Conservation (phyloP, 768 basidiomycete species). For the Austroboletus festivus region DNA sequence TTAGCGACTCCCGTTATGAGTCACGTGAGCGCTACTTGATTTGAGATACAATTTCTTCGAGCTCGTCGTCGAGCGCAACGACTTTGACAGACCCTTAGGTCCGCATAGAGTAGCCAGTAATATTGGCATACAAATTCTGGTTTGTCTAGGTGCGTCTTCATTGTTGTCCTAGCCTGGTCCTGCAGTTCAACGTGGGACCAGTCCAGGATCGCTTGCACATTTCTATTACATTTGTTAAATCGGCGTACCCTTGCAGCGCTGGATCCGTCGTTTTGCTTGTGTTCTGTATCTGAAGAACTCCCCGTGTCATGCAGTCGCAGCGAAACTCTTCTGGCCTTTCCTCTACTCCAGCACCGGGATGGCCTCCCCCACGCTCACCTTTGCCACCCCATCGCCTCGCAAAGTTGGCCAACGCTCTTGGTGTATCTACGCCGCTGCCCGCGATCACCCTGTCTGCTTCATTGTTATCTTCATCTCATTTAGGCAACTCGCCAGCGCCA, state of each 20-base stretch:
- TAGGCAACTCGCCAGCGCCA: conserved; percentile 17
- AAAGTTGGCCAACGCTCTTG: conserved; percentile 82
- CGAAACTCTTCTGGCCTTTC: conserved; percentile 11
- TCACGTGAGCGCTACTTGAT: conserved; percentile 22
- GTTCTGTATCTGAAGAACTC: background rate
- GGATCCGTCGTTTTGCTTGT: conserved; percentile 7
- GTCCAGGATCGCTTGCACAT: conserved; percentile 2
- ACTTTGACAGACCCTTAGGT: background rate
- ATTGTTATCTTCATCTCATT: conserved; percentile 12
- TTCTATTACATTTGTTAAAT: conserved; percentile 4
- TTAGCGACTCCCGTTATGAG: conserved; percentile 7
- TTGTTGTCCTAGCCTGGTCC: background rate
- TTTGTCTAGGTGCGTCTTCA: conserved; percentile 12
- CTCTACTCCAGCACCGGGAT: conserved; percentile 23
- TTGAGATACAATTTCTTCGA: conserved; percentile 6
- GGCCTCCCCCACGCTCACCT: conserved; percentile 69
- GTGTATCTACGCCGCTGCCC: conserved; percentile 73
- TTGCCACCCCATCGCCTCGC: conserved; percentile 75
- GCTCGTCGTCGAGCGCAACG: conserved; percentile 11
- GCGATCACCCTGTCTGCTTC: conserved; percentile 32
- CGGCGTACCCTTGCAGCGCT: conserved; percentile 1
- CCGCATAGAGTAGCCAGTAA: background rate
- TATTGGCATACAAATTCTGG: no score
- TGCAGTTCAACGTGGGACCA: background rate
- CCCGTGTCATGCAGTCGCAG: conserved; percentile 14